Conservation (phyloP, 139 green algal species). For the Zygnema cylindricum region DNA sequence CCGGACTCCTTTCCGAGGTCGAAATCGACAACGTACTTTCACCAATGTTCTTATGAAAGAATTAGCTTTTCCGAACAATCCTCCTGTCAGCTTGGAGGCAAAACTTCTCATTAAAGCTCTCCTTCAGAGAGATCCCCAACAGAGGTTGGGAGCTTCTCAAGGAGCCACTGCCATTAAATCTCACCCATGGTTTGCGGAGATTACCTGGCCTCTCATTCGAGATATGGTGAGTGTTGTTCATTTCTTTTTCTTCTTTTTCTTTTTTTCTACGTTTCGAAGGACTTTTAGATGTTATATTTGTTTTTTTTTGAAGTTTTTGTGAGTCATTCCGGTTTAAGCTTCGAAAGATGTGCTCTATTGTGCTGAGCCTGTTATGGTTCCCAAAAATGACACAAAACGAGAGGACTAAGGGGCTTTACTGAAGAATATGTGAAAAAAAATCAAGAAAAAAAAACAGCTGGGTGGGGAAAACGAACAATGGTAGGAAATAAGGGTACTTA, state of each 20-base stretch:
- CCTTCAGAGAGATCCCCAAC: conserved; percentile 78
- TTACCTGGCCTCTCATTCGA: conserved; percentile 90
- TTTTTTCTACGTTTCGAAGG: neutral
- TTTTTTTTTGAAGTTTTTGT: neutral
- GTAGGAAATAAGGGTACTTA: too few relatives aligned
- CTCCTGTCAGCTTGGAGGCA: conserved; percentile 36
- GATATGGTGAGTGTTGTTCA: neutral
- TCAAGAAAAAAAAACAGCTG: too few relatives aligned
- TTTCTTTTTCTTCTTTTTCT: neutral
- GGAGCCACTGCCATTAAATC: conserved; percentile 94
- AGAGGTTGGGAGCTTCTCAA: conserved; percentile 71
- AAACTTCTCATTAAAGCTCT: conserved; percentile 82
- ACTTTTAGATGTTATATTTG: neutral
- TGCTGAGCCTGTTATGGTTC: too few relatives aligned
- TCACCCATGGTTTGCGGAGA: conserved; percentile 86
- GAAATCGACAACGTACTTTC: conserved; percentile 87
- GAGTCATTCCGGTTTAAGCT: neutral
- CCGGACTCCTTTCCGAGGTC: conserved; percentile 80
- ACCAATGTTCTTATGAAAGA: conserved; percentile 89
- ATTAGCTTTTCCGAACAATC: conserved; percentile 77
- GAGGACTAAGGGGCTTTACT: too few relatives aligned
- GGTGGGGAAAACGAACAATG: too few relatives aligned
- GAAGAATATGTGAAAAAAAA: too few relatives aligned
- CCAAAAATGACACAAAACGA: too few relatives aligned
- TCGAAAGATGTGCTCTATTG: too few relatives aligned